These are phyloP conservation scores for Dictyostelium brefeldianum DNA, from an alignment of 78 protist species.

Conservation along the genomic window DNA sequence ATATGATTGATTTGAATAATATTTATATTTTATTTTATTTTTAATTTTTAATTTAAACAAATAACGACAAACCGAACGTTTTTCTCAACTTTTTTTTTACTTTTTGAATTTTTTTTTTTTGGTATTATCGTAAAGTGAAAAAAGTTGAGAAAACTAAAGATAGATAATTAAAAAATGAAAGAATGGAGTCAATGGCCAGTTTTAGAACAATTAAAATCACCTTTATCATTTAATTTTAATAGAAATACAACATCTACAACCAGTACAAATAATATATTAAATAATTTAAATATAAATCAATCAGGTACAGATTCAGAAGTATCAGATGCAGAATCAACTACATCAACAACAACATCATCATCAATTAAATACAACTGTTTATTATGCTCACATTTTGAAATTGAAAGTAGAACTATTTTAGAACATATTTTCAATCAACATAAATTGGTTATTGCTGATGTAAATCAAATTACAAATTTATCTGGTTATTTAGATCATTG, in stretches of 20 bases:
- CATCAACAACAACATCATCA: neutral
- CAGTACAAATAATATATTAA: neutral
- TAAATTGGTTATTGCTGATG: constrained; percentile 66
- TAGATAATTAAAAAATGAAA: neutral
- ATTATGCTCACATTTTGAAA: constrained; percentile 37
- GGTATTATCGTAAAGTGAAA: too few species aligned
- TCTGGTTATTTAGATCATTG: constrained; percentile 44
- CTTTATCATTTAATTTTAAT: constrained; percentile 34
- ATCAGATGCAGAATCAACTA: neutral
- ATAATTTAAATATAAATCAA: neutral
- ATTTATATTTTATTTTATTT: too few species aligned
- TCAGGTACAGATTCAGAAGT: neutral
- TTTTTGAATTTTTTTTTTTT: constrained; percentile 6
- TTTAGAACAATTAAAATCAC: constrained; percentile 4
- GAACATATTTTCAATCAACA: constrained; percentile 56
- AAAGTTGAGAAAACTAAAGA: too few species aligned
- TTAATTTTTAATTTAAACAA: too few species aligned
- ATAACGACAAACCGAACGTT: too few species aligned
- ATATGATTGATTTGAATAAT: too few species aligned
- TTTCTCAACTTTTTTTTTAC: neutral
- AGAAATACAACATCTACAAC: neutral
- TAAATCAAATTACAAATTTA: constrained; percentile 51
- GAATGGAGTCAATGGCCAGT: constrained; percentile 53
- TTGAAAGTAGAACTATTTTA: constrained; percentile 37
- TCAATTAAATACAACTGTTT: constrained; percentile 28